Base-by-base conservation (phyloP, 768 basidiomycete genomes). In the Tylopilus plumbeoviolaceoides region DNA sequence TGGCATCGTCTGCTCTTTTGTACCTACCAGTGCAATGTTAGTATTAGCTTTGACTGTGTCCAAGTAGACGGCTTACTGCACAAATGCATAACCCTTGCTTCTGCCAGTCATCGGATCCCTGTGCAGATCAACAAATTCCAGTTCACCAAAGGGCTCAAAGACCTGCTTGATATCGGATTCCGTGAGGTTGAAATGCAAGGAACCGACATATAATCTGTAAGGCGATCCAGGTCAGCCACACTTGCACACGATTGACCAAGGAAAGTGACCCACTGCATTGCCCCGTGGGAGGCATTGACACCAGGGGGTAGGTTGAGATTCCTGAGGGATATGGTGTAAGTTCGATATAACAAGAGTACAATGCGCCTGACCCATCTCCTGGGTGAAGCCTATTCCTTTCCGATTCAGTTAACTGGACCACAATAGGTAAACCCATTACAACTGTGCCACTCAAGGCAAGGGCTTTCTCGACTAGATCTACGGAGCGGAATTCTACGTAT, bases 81-180 rank as follows among this genome's bases (percentile, higher is more conserved):
- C 89, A 66, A 98, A 99, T 14, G 92, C 93, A 71, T 95, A 98
- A 35, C 97, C 97, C 70, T 98, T 98, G 74, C 92, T 95, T 63
- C 92, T 84, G 36, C 94, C 94, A 47, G 94, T 94, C 81, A 84
- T 84, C 4, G 91, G 89, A 70, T 98, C 94, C 69, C 89, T 84
- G 72, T 97, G 97, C 65, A 98, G 81, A 78, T 99, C 95, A 69
- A 99, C 94, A 75, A 95, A 95, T 73, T 95, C 95, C 61, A 99
- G 79, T 73, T 95, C 91, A 63, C 97, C 97, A 70, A 98, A 99
- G 10, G 95, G 94, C 68, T 97, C 94, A 71, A 99, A 99, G 61
- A 99, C 95, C 82, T 98, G 94, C 73, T 88, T 91, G 75, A 99
- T 89, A 76, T 99, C 95, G 62, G 91, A 87, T 74, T 97, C 91